Evolutionary conservation across 306 rosid genomes (phyloP), one percentile per base, ranked within the genome.

Genomic region (Quercus variabilis): DNA sequence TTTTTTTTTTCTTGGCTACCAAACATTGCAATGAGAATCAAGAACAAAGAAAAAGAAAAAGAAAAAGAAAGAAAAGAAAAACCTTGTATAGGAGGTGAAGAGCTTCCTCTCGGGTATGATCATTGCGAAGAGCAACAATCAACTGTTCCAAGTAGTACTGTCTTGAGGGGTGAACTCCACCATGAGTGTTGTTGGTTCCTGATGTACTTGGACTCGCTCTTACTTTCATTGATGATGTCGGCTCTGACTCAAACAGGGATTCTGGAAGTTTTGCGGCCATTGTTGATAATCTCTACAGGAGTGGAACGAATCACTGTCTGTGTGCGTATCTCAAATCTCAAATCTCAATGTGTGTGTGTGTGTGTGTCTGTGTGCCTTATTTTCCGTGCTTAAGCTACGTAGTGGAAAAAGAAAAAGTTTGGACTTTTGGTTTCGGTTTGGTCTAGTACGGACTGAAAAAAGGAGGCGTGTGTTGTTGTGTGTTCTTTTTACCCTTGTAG

Each of bases 11-110:
- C 38, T 64, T 20, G 43, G 70, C 25, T 18, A 26, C 20, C 60
- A 23, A 7, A 26, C 73, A 55, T 10, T 5, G 33, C n/a, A 17
- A 7, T 55, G 28, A 33, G 54, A 30, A 56, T 30, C 31, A 25
- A 28, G 26, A 7, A 56, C 26, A 7, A n/a, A 18, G 19, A 13
- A 13, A 18, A 31, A 71, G 0, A 30, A 72, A 1, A 46, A 79
- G 1, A 30, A 72, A 1, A 46, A 79, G 1, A 25, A 6, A 52
- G 54, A 60, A 46, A 46, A 23, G 38, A 68, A 1, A 2, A 17
- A 75, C 88, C 85, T 85, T 76, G 56, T 71, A 62, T 5, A 85
- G 85, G 43, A 52, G 73, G 2, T 63, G 20, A 7, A 85, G 70
- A 55, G 88, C 88, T 14, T 20, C 9, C 51, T 85, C 83, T 43